Percentiles rank a stretch among this genome's conserved stretches.
These are phyloP conservation scores for Raffaelea ambrosiae DNA, from an alignment of 2,329 filamentous ascomycete genomes.

Conservation along the genomic window DNA sequence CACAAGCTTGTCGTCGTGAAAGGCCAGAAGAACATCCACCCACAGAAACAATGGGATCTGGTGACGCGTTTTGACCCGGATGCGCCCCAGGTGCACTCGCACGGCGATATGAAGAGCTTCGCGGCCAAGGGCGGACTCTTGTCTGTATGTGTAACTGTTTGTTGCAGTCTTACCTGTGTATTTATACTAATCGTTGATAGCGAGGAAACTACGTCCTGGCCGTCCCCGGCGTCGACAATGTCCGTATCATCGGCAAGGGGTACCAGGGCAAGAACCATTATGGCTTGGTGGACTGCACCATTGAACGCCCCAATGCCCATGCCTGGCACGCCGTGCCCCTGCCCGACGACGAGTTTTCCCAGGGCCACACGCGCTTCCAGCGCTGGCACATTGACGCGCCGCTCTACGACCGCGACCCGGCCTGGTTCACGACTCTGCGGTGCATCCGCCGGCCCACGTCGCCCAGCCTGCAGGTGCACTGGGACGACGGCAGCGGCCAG, in stretches of 20 bases:
- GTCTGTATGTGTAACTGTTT: not conserved
- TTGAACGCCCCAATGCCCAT: constrained; percentile 22
- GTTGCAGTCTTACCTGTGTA: not conserved
- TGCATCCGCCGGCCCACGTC: constrained; percentile 32
- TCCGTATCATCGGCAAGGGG: constrained; percentile 35
- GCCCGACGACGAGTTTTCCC: constrained; percentile 23
- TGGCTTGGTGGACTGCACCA: constrained; percentile 27
- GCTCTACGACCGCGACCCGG: constrained; percentile 26
- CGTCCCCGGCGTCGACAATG: constrained; percentile 33
- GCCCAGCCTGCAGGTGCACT: constrained; percentile 20
- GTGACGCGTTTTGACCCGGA: constrained; percentile 32
- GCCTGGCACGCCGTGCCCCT: constrained; percentile 27
- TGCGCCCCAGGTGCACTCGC: constrained; percentile 30
- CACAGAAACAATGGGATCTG: constrained; percentile 35
- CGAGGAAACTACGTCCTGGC: constrained; percentile 24
- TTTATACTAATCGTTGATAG: constrained; percentile 4
- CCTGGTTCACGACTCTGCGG: constrained; percentile 21
- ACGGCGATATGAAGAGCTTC: constrained; percentile 32
- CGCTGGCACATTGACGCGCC: constrained; percentile 40
- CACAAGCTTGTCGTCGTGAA: constrained; percentile 35
- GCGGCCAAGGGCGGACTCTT: constrained; percentile 28
- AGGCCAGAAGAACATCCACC: constrained; percentile 28
- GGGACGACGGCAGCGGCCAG: constrained; percentile 22
- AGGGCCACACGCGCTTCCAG: constrained; percentile 35
- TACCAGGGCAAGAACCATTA: constrained; percentile 34